Evolutionary conservation across 345 rosid genomes (phyloP).

Genomic region (Hibiscus tridactylites): DNA sequence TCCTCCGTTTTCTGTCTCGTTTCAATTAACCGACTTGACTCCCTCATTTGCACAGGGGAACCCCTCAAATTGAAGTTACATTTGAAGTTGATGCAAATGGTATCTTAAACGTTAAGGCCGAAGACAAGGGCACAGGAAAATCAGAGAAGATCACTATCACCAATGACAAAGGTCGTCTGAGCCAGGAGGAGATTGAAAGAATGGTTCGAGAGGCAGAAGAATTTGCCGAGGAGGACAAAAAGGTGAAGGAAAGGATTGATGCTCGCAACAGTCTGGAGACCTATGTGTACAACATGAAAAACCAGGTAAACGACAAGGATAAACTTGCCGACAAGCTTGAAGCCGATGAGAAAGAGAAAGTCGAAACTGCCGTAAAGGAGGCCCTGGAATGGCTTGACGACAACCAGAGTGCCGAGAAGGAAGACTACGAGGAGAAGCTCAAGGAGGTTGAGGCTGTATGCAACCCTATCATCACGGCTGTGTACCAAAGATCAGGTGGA

Average conservation of each 20-base stretch:
- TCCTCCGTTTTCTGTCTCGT: background rate
- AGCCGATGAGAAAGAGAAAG: slow-evolving; percentile 84
- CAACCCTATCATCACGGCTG: slow-evolving; percentile 79
- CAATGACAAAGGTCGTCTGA: slow-evolving; percentile 89
- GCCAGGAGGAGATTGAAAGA: slow-evolving; percentile 93
- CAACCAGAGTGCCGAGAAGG: slow-evolving; percentile 81
- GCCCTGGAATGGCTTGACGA: slow-evolving; percentile 94
- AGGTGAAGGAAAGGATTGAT: slow-evolving; percentile 85
- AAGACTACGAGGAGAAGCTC: slow-evolving; percentile 89
- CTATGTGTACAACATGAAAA: slow-evolving; percentile 89
- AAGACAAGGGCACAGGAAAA: slow-evolving; percentile 86
- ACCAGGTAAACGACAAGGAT: slow-evolving; percentile 84
- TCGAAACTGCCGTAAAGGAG: slow-evolving; percentile 73
- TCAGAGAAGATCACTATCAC: slow-evolving; percentile 94
- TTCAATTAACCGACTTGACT: background rate
- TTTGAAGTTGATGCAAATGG: slow-evolving; percentile 96
- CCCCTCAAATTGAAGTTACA: slow-evolving; percentile 96
- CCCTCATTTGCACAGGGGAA: slow-evolving; percentile 48
- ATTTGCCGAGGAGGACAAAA: slow-evolving; percentile 96
- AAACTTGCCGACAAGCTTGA: slow-evolving; percentile 95
- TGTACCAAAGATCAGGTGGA: slow-evolving; percentile 84
- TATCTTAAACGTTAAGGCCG: slow-evolving; percentile 83
- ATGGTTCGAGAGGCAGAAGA: slow-evolving; percentile 97
- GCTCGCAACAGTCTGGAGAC: slow-evolving; percentile 88
- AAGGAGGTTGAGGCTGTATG: slow-evolving; percentile 94